Conservation (phyloP, 225 moss, liverwort and hornwort species). For the Sphagnum tenellum region DNA sequence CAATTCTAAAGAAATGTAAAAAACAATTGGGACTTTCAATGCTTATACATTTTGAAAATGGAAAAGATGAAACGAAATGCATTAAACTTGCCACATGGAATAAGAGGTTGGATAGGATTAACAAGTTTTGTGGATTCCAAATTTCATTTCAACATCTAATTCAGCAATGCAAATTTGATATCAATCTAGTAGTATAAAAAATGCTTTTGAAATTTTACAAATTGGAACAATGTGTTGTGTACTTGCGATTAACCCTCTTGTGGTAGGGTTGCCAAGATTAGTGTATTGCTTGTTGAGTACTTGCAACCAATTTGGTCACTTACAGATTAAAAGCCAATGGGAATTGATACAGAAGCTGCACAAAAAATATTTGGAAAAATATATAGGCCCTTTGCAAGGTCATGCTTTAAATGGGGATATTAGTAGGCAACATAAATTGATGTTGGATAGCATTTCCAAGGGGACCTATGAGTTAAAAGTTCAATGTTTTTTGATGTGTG, state of each 20-base stretch:
- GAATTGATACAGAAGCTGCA: neutral
- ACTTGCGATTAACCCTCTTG: neutral
- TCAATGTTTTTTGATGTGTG: no score
- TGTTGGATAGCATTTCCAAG: neutral
- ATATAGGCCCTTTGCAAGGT: neutral
- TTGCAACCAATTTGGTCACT: neutral
- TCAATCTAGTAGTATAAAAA: neutral
- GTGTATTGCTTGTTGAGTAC: neutral
- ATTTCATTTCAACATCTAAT: neutral
- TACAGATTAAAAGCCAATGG: neutral
- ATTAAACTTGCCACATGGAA: slow-evolving; percentile 2
- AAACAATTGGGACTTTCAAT: neutral
- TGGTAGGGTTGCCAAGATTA: neutral
- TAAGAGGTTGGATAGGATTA: neutral
- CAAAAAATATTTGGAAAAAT: neutral
- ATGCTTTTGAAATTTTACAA: neutral
- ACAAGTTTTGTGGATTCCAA: neutral
- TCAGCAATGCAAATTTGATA: neutral
- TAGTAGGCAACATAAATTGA: neutral
- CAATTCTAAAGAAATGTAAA: neutral
- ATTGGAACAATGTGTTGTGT: neutral
- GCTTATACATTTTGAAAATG: slow-evolving; percentile 1
- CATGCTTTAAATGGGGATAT: neutral
- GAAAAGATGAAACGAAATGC: neutral
- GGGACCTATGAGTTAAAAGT: no score